phyloP scores from a whole-genome alignment of 805 yeast species.

The Barnettozyma californica region DNA sequence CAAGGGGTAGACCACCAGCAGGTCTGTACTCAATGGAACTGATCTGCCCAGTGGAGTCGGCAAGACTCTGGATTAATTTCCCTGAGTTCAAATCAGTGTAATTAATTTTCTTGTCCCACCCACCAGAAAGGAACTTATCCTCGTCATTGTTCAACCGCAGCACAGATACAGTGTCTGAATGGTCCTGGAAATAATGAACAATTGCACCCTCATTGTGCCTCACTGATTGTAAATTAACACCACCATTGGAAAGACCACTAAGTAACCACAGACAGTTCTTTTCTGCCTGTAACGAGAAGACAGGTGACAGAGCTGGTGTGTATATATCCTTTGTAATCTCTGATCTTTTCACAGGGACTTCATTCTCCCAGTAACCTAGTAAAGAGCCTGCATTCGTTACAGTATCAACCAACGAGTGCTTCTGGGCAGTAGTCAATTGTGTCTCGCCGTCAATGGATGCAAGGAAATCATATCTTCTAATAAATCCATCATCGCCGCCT shows the following conservation, averaged over 20 bases:
- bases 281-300: conserved; percentile 81
- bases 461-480: conserved; percentile 82
- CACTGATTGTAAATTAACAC: conserved; percentile 78
- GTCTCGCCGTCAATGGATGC: conserved; percentile 82
- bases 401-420: conserved; percentile 82
- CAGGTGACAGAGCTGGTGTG: conserved; percentile 70
- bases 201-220: conserved; percentile 78
- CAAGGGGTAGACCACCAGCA: conserved; percentile 24
- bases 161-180: conserved; percentile 70
- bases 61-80: conserved; percentile 39
- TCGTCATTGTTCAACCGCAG: conserved; percentile 59
- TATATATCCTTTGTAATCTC: conserved; percentile 31
- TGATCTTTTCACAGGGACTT: conserved; percentile 64
- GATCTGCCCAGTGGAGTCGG: conserved; percentile 69
- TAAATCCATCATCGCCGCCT: conserved; percentile 95
- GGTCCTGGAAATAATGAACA: conserved; percentile 70
- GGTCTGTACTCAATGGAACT: conserved; percentile 74
- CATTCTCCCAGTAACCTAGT: conserved; percentile 91
- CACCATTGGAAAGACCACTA: conserved; percentile 80
- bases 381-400: conserved; percentile 81
- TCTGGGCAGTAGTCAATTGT: conserved; percentile 86
- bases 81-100: conserved; percentile 90
- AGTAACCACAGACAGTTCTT: conserved; percentile 78
- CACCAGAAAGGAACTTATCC: conserved; percentile 65
- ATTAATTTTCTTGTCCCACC: conserved; percentile 81